A percentile compares a stretch with the other conserved stretches of the same genome.
Evolutionary conservation across 225 moss, liverwort and hornwort species (phyloP).

Genomic region (Lunularia cruciata): DNA sequence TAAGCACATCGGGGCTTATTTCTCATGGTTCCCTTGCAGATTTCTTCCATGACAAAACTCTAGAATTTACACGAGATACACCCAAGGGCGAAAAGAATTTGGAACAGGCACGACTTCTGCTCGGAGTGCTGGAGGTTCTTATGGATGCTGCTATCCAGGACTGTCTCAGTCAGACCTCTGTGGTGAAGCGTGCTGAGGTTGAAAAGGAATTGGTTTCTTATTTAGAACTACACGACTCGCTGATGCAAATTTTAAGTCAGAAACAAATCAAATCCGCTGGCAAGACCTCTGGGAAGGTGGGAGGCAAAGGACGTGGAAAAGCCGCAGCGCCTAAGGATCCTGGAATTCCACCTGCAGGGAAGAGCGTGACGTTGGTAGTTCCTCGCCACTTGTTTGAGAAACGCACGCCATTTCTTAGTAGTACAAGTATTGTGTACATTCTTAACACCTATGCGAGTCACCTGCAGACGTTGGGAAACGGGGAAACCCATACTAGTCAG

Average conservation of each 20-base stretch:
- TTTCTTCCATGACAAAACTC: slow-evolving; percentile 71
- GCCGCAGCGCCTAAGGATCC: slow-evolving; percentile 32
- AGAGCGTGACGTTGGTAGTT: slow-evolving; percentile 43
- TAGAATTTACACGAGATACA: slow-evolving; percentile 61
- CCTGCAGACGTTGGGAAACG: slow-evolving; percentile 1
- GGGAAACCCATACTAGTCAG: slow-evolving; percentile 6
- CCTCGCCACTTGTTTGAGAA: slow-evolving; percentile 59
- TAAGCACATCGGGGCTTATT: background rate
- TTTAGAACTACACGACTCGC: slow-evolving; percentile 57
- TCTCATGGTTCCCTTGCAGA: slow-evolving; percentile 43
- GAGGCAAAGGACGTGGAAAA: slow-evolving; percentile 42
- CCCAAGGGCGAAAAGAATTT: slow-evolving; percentile 67
- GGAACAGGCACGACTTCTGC: slow-evolving; percentile 75
- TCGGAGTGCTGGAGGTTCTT: slow-evolving; percentile 81
- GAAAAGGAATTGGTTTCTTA: slow-evolving; percentile 59
- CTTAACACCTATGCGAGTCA: slow-evolving; percentile 51
- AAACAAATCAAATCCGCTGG: slow-evolving; percentile 53
- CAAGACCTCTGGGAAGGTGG: slow-evolving; percentile 51
- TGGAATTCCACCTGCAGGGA: slow-evolving; percentile 25
- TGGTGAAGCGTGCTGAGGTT: slow-evolving; percentile 51
- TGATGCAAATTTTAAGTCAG: slow-evolving; percentile 59
- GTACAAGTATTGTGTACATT: slow-evolving; percentile 64
- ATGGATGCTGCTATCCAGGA: slow-evolving; percentile 69
- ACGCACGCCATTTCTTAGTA: slow-evolving; percentile 65
- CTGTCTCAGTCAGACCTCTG: slow-evolving; percentile 42